Base-by-base conservation (phyloP, 371 early-diverging fungal genomes). In the Phascolomyces articulosus region DNA sequence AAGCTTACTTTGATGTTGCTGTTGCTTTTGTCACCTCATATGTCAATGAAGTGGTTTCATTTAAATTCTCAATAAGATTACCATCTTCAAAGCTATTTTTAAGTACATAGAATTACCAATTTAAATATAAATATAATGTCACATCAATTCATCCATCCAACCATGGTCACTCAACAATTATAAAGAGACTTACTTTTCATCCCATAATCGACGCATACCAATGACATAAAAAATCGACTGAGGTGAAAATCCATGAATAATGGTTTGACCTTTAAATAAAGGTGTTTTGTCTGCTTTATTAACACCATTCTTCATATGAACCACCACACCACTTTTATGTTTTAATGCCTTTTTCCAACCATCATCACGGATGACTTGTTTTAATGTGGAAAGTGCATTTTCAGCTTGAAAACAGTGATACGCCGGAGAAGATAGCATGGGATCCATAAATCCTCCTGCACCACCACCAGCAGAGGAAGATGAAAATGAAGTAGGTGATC, bases 321-420 rank as follows among this genome's bases (percentile, higher is more conserved):
- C 90, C 1, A 88, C 79, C 31, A 88, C 86, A n/a, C 87, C 88
- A 56, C 85, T 87, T 60, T 87, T 87, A 67, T 89, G 88, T 16
- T 85, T 86, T 28, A 87, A 65, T 24, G 86, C 86, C 63, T 87
- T 87, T 68, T 91, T 88, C 91, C 91, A 91, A 2, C 83, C 86
- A 29, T 74, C 78, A 47, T 78, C 77, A n/a, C 63, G n/a, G 31
- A 74, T 72, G 15, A 76, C 60, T 38, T 74, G 75, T 55, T 81
- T 84, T 27, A 84, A 62, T 1, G 71, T 71, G 4, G 64, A 29
- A 28, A 79, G 63, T 1, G 80, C 75, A 70, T 73, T 82, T 49
- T 79, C 84, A 55, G 82, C 82, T 55, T 75, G 75, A 23, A 75
- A 74, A 28, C 77, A 69, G 38, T 80, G 77, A 57, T 77, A 80